phyloP scores from a whole-genome alignment of 2,329 filamentous ascomycete genomes.

The Fusarium zealandicum region DNA sequence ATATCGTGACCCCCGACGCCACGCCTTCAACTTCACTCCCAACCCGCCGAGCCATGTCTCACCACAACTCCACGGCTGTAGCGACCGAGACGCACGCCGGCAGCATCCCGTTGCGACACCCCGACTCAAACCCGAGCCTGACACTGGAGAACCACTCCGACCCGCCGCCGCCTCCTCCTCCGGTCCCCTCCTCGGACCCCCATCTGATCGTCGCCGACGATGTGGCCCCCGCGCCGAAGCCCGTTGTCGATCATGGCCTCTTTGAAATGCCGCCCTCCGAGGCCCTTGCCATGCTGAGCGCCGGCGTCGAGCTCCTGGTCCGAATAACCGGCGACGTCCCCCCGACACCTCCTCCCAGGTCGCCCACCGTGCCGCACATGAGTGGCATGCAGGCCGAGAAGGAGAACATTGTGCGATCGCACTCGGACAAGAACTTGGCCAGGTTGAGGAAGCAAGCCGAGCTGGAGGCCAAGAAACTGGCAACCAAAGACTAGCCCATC shows the following conservation, averaged over 20 bases:
- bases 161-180: constrained; percentile 53
- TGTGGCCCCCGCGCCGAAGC: constrained; percentile 34
- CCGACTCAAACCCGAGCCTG: constrained; percentile 27
- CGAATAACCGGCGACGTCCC: constrained; percentile 79
- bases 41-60: constrained; percentile 33
- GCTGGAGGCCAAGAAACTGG: constrained; percentile 38
- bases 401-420: constrained; percentile 64
- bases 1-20: constrained; percentile 32
- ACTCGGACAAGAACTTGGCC: constrained; percentile 62
- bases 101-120: constrained; percentile 32
- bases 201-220: constrained; percentile 41
- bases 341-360: constrained; percentile 75
- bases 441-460: constrained; percentile 53
- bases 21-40: neutral
- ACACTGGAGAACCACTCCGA: constrained; percentile 25
- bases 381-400: constrained; percentile 69
- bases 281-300: constrained; percentile 81
- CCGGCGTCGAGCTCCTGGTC: constrained; percentile 74
- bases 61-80: constrained; percentile 27
- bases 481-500: constrained; percentile 21
- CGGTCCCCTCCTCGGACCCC: constrained; percentile 51
- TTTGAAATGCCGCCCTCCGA: constrained; percentile 75
- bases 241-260: constrained; percentile 65
- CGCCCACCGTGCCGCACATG: constrained; percentile 71
- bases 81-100: constrained; percentile 32